Evolutionary conservation across 2,329 filamentous ascomycete species (phyloP), one percentile per base, ranked within the genome.

Genomic region (Trichoderma polysporum): DNA sequence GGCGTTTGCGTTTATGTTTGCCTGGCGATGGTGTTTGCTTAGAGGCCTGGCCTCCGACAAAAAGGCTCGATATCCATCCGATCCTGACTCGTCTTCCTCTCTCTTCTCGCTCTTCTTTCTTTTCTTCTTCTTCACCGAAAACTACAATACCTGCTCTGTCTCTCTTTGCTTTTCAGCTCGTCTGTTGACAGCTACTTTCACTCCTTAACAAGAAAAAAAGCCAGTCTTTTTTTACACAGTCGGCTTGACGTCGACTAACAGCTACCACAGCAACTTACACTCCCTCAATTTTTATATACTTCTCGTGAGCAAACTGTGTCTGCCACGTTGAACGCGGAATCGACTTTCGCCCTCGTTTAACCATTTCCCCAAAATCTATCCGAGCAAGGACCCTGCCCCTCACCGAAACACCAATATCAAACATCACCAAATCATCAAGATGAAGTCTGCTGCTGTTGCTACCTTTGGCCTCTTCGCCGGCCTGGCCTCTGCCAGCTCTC

Each of bases 291-390:
- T 66, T 71, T 12, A 69, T 71, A 69, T 74, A 61, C 73, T 68
- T 72, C 73, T 69, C 57, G 71, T 72, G 72, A 74, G 74, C 73
- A 74, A 72, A 76, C 75, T 76, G 72, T 69, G 73, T 77, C 68
- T 76, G 69, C 66, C 73, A 71, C 71, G 71, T 65, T 68, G 66
- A 71, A 68, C 53, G 74, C 73, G 69, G 73, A 78, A 77, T 77
- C 67, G 76, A 77, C 66, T 75, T 76, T 77, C 74, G 68, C 75
- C 68, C 68, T 59, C 68, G 70, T 57, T 41, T 56, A 25, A 54
- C 50, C 15, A 41, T 27, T 29, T n/a, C 19, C 33, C 22, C 6
- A 39, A 37, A 62, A n/a, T 27, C 27, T 31, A 27, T 39, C 47
- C 53, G 45, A 64, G 39, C 66, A 45, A 58, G 29, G 22, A 58